These are phyloP conservation scores for Clathrospora elynae DNA, from an alignment of 2,329 filamentous ascomycete genomes.

Conservation along the genomic window DNA sequence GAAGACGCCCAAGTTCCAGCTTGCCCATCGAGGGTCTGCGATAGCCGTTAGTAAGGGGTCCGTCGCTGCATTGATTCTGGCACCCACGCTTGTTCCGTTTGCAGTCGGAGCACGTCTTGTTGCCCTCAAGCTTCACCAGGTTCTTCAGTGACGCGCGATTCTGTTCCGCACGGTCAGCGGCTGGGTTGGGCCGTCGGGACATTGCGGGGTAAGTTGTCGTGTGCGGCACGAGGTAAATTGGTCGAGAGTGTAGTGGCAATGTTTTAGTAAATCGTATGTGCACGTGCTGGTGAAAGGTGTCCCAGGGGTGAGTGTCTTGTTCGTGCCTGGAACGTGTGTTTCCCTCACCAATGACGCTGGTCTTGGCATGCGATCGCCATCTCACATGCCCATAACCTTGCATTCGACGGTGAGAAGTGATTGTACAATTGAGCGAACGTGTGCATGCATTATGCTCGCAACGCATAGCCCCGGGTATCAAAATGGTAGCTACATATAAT, in stretches of 20 bases:
- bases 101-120: slow-evolving; percentile 98
- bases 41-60: slow-evolving; percentile 27
- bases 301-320: slow-evolving; percentile 15
- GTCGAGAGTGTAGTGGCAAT: slow-evolving; percentile 5
- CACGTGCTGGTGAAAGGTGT: slow-evolving; percentile 4
- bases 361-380: slow-evolving; percentile 11
- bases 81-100: slow-evolving; percentile 93
- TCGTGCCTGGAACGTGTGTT: slow-evolving; percentile 22
- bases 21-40: slow-evolving; percentile 96
- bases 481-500: slow-evolving; percentile 27
- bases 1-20: slow-evolving; percentile 97
- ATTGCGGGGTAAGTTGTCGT: slow-evolving; percentile 56
- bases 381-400: neutral
- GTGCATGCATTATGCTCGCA: slow-evolving; percentile 12
- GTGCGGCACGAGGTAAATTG: no score
- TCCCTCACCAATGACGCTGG: slow-evolving; percentile 22
- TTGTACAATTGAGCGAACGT: neutral
- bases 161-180: slow-evolving; percentile 85
- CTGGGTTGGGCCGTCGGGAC: slow-evolving; percentile 81
- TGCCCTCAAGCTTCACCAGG: slow-evolving; percentile 89
- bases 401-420: no score
- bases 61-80: no score
- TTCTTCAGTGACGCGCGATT: slow-evolving; percentile 94
- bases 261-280: slow-evolving; percentile 4
- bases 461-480: slow-evolving; percentile 30